These are phyloP conservation scores for Plasmodium fragile DNA, from an alignment of 169 alveolate species.

Conservation along the genomic window DNA sequence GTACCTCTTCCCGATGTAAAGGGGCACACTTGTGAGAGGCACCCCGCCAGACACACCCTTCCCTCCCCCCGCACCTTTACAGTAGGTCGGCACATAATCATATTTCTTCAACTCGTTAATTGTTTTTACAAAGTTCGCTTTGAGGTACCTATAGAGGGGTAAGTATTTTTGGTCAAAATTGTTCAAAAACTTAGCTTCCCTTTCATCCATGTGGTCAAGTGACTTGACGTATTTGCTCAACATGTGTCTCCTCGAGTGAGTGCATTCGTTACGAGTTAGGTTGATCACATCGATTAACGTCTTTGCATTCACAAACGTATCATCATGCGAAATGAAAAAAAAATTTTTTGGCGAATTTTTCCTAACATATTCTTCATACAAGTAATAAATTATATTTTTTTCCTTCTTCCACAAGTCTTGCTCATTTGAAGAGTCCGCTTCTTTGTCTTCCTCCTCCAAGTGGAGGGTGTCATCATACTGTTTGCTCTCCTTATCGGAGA, in stretches of 20 bases:
- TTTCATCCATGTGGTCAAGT: constrained; percentile 12
- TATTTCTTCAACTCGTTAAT: constrained; percentile 18
- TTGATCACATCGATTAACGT: constrained; percentile 72
- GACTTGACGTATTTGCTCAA: constrained; percentile 36
- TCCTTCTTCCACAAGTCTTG: constrained; percentile 8
- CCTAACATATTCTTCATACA: constrained; percentile 54
- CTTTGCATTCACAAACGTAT: constrained; percentile 60
- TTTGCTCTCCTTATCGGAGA: constrained; percentile 41
- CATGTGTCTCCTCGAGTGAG: constrained; percentile 50
- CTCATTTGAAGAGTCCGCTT: not conserved
- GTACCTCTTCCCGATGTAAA: constrained; percentile 43
- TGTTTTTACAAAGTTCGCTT: not conserved
- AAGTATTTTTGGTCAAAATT: constrained; percentile 12
- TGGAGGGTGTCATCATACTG: constrained; percentile 17
- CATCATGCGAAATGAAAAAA: constrained; percentile 49
- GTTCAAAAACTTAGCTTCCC: not conserved
- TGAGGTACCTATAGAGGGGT: constrained; percentile 22
- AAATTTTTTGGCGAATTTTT: constrained; percentile 21
- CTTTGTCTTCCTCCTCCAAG: not conserved
- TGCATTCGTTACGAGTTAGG: constrained; percentile 46
- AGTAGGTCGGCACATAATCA: constrained; percentile 45
- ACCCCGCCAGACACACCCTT: not conserved
- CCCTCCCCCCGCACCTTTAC: not conserved
- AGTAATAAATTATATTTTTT: constrained; percentile 33
- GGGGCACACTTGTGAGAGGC: not conserved